Evolutionary conservation across 176 grass and related monocot species (phyloP).

Genomic region (Oryza coarctata): DNA sequence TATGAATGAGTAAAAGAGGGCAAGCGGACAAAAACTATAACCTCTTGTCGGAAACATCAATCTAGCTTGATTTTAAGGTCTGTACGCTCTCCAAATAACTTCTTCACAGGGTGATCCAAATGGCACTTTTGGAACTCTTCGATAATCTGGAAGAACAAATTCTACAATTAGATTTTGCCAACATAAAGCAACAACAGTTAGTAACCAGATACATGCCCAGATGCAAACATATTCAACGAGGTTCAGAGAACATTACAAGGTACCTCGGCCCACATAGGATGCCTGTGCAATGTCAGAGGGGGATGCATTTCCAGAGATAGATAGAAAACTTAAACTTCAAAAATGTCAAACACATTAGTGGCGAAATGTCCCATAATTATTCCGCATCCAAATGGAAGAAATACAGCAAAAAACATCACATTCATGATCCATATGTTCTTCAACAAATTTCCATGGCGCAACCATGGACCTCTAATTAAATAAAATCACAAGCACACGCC

Average conservation of each 20-base stretch:
- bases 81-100: conserved; percentile 76
- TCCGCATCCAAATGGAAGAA: not conserved
- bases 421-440: not conserved
- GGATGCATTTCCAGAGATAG: conserved; percentile 48
- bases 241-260: not conserved
- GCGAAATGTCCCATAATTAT: not conserved
- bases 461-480: not conserved
- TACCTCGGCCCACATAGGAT: conserved; percentile 56
- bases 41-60: conserved; percentile 67
- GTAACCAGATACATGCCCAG: not conserved
- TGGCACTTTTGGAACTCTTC: conserved; percentile 81
- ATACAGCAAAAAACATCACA: not conserved
- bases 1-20: not conserved
- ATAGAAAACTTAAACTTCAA: conserved; percentile 1
- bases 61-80: conserved; percentile 83
- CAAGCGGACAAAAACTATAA: not conserved
- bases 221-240: conserved; percentile 4
- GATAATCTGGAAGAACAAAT: conserved; percentile 52
- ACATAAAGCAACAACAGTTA: not conserved
- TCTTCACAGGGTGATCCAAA: conserved; percentile 61
- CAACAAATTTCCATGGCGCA: not conserved
- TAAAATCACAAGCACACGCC: not conserved
- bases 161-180: not conserved
- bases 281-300: conserved; percentile 46
- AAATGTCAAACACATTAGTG: not conserved